A percentile compares a stretch with the other conserved stretches of the same genome.
These are phyloP conservation scores for Pseudogymnoascus verrucosus DNA, from an alignment of 2,329 filamentous ascomycete genomes.

Conservation along the genomic window DNA sequence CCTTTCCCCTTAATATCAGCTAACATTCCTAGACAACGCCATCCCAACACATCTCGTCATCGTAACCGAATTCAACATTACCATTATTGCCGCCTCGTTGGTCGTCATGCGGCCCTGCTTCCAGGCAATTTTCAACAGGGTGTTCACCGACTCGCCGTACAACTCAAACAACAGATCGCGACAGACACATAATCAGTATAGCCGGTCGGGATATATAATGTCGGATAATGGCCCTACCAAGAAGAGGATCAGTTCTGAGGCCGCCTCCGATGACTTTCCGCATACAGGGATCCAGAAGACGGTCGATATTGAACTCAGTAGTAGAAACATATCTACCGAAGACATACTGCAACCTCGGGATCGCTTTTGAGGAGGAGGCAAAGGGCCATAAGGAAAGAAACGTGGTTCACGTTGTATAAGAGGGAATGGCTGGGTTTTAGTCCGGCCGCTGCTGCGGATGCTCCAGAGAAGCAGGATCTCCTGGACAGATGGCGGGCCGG, in stretches of 20 bases:
- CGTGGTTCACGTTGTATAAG: not conserved
- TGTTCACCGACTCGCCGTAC: not conserved
- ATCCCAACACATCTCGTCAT: constrained; percentile 8
- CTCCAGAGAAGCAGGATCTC: not conserved
- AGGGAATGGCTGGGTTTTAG: not conserved
- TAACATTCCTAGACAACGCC: not conserved
- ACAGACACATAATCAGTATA: not conserved
- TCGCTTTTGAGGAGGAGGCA: not conserved
- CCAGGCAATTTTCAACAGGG: not conserved
- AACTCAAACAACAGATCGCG: not conserved
- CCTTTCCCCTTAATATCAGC: not conserved
- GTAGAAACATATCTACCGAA: constrained; percentile 3
- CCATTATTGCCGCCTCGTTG: constrained; percentile 14
- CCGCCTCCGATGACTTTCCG: not conserved
- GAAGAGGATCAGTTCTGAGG: not conserved
- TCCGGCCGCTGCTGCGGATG: not conserved
- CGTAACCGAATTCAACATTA: constrained; percentile 14
- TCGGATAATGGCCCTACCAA: not conserved
- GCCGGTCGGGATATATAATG: constrained; percentile 2
- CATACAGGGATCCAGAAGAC: not conserved
- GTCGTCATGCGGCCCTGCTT: constrained; percentile 16
- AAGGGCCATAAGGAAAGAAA: not conserved
- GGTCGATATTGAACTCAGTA: constrained; percentile 10
- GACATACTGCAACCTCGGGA: not conserved
- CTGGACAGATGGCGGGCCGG: not conserved